Percentiles rank a stretch among this genome's conserved stretches.
Conservation (phyloP, 2,329 filamentous ascomycete species). For the Fusarium gaditjirri region DNA sequence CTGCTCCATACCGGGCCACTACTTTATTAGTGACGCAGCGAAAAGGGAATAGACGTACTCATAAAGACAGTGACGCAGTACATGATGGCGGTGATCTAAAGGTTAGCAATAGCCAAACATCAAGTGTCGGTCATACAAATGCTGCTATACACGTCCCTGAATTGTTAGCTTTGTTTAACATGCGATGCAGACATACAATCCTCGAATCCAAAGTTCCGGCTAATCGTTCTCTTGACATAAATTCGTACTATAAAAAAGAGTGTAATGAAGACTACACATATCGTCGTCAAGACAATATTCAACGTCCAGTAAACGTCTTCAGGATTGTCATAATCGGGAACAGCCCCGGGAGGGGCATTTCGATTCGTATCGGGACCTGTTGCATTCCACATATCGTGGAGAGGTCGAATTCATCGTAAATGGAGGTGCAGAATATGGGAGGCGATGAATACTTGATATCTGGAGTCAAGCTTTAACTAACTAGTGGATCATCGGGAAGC, state of each 20-base stretch:
- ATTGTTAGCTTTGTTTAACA: not conserved
- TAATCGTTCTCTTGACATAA: conserved; percentile 31
- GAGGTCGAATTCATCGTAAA: not conserved
- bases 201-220: conserved; percentile 17
- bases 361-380: conserved; percentile 41
- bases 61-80: conserved; percentile 25
- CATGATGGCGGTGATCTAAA: conserved; percentile 13
- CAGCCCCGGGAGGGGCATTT: conserved; percentile 32
- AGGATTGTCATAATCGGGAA: conserved; percentile 27
- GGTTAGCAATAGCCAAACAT: not conserved
- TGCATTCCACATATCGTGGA: conserved; percentile 38
- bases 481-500: not conserved
- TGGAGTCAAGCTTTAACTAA: not conserved
- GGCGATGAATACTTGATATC: not conserved
- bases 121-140: conserved; percentile 17
- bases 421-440: not conserved
- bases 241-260: conserved; percentile 29
- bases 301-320: conserved; percentile 37
- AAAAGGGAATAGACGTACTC: conserved; percentile 10
- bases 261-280: conserved; percentile 20
- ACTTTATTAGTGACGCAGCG: not conserved
- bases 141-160: conserved; percentile 33
- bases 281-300: conserved; percentile 21
- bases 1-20: conserved; percentile 36
- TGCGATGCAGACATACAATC: conserved; percentile 24